Conservation (phyloP, 306 rosid genomes). For the Phaseolus lunatus region DNA sequence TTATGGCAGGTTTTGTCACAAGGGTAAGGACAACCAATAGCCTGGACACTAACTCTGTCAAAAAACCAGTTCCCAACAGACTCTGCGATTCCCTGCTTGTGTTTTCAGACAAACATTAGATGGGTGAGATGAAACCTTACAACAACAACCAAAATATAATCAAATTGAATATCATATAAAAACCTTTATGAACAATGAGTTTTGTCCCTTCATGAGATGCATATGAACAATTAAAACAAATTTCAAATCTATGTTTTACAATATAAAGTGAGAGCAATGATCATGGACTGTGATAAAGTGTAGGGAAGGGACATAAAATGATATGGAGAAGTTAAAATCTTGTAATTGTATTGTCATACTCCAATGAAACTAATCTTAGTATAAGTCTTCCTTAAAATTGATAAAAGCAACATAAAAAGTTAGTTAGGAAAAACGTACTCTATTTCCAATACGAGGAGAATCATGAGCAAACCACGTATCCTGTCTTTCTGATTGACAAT, state of each 20-base stretch:
- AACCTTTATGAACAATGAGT: not conserved
- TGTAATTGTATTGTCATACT: not conserved
- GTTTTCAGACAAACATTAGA: slow-evolving; percentile 43
- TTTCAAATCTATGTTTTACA: not conserved
- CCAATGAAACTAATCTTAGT: not conserved
- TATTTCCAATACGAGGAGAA: slow-evolving; percentile 62
- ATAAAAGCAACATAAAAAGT: slow-evolving; percentile 13
- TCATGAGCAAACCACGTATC: slow-evolving; percentile 57
- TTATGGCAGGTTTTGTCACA: slow-evolving; percentile 63
- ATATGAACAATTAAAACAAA: not conserved
- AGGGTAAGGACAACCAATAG: slow-evolving; percentile 62
- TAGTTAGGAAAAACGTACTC: slow-evolving; percentile 45
- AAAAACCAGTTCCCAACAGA: slow-evolving; percentile 66
- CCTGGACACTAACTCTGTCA: slow-evolving; percentile 50
- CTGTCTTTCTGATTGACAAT: slow-evolving; percentile 64
- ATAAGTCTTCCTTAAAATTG: slow-evolving; percentile 16
- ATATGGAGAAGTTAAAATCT: not conserved
- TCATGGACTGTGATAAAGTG: not conserved
- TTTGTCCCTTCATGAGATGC: slow-evolving; percentile 7
- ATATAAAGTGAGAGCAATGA: not conserved
- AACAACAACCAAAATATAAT: slow-evolving; percentile 3
- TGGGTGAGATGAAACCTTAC: slow-evolving; percentile 9
- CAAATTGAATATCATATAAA: not conserved
- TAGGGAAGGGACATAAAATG: not conserved
- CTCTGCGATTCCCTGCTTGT: slow-evolving; percentile 60